A percentile compares a stretch with the other conserved stretches of the same genome.
phyloP scores from a whole-genome alignment of 345 rosid species.

The Cochlearia excelsa region DNA sequence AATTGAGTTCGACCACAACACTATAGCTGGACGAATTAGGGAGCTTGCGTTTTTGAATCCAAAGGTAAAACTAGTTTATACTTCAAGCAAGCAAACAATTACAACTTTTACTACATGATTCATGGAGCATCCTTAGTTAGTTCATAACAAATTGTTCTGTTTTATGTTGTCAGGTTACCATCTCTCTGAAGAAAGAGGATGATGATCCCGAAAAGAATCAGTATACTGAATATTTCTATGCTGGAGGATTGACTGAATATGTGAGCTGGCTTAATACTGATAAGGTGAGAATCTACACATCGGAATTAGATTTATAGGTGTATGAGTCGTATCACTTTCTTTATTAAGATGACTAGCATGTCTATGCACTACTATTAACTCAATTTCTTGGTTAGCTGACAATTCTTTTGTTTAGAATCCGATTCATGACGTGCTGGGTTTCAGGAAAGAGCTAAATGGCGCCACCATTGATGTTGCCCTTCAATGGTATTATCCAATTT shows the following conservation, averaged over 20 bases:
- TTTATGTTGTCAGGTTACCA: conserved; percentile 59
- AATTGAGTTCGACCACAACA: conserved; percentile 81
- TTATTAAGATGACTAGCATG: conserved; percentile 1
- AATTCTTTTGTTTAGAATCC: conserved; percentile 57
- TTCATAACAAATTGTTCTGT: conserved; percentile 4
- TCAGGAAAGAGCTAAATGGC: conserved; percentile 66
- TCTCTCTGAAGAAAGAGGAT: conserved; percentile 58
- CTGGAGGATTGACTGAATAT: conserved; percentile 90
- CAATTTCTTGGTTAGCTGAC: conserved; percentile 28
- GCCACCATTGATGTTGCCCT: conserved; percentile 71
- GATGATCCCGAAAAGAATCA: conserved; percentile 59
- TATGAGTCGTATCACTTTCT: conserved; percentile 7
- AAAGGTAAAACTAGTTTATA: conserved; percentile 44
- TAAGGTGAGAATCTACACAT: conserved; percentile 50
- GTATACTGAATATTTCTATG: conserved; percentile 62
- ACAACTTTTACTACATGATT: too few species aligned
- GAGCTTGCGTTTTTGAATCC: conserved; percentile 97
- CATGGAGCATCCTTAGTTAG: conserved; percentile 10
- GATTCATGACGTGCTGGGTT: conserved; percentile 81
- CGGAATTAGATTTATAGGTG: not conserved
- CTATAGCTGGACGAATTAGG: conserved; percentile 84
- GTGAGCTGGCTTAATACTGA: conserved; percentile 88
- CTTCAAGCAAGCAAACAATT: conserved; percentile 12
- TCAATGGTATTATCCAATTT: conserved; percentile 61
- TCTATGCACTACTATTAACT: not conserved